Evolutionary conservation across 2,329 filamentous ascomycete species (phyloP), one percentile per base, ranked within the genome.

Genomic region (Tolypocladium album): DNA sequence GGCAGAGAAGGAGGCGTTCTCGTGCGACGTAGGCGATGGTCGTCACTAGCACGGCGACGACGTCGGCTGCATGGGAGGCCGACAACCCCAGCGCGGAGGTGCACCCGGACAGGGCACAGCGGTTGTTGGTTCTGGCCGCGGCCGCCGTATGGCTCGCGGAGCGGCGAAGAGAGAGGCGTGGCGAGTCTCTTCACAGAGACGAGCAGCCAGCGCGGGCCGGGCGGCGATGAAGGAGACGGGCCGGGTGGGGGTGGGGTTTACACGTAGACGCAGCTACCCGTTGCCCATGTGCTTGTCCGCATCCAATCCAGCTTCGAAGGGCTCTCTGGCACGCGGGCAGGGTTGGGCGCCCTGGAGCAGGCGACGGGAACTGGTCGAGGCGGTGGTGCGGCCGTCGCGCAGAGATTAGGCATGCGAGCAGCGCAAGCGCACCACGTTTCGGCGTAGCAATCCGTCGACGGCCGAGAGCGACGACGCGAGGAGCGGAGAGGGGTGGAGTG

Each of bases 321-420:
- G 34, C 58, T 52, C 58, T 52, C 39, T 58, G 53, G 57, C 58
- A 55, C 42, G 62, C 43, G 60, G 56, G 59, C 56, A 61, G 62
- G 39, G 39, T 57, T 47, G 57, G 57, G 45, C 55, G 45, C 47
- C 34, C 55, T 40, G 60, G 56, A 45, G 27, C 27, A 5, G 5
- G 55, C 57, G 56, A 60, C 45, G 56, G 57, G 55, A 53, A 50
- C 38, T 59, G 52, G 58, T 58, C 56, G 58, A 52, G 59, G 53
- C 59, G 39, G 60, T 58, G 57, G 60, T 62, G 58, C 59, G 56
- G 63, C 64, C 64, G 70, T 72, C 62, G 68, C 67, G 67, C 70
- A 72, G 63, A 70, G 70, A 71, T 71, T 67, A 69, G 67, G 70
- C 69, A 72, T 71, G 68, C 68, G 67, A 68, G 63, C 65, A 61